Conservation (phyloP, 768 basidiomycete species). For the Lentinula raphanica region DNA sequence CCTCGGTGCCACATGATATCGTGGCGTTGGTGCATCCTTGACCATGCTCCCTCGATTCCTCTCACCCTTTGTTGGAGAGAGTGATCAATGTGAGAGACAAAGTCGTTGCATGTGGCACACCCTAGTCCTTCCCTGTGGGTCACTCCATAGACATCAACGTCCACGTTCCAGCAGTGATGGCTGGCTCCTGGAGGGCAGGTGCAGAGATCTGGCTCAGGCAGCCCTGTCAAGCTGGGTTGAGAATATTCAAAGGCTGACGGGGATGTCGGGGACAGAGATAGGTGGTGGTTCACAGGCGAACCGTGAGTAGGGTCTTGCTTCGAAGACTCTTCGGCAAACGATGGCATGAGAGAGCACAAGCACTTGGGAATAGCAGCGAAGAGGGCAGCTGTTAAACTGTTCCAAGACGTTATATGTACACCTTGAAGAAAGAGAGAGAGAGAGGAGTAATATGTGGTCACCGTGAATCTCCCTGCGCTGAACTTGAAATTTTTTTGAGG, state of each 20-base stretch:
- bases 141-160: not conserved
- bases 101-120: not conserved
- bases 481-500: too few relatives aligned
- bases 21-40: not conserved
- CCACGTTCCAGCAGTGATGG: not conserved
- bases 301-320: too few relatives aligned
- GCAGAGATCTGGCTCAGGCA: not conserved
- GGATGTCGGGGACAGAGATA: not conserved
- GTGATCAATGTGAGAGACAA: constrained; percentile 1
- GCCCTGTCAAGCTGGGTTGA: not conserved
- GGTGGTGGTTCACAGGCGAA: too few relatives aligned
- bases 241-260: not conserved
- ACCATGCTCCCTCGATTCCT: not conserved
- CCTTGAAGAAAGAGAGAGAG: too few relatives aligned
- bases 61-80: not conserved
- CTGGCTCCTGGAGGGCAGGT: not conserved
- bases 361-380: too few relatives aligned
- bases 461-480: too few relatives aligned
- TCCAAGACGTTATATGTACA: too few relatives aligned
- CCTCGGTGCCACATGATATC: not conserved
- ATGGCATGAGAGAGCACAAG: too few relatives aligned
- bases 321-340: too few relatives aligned
- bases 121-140: not conserved
- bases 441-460: too few relatives aligned
- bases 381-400: too few relatives aligned